Base-by-base conservation (phyloP, 1,284 basidiomycete species). In the Pascua sp. region DNA sequence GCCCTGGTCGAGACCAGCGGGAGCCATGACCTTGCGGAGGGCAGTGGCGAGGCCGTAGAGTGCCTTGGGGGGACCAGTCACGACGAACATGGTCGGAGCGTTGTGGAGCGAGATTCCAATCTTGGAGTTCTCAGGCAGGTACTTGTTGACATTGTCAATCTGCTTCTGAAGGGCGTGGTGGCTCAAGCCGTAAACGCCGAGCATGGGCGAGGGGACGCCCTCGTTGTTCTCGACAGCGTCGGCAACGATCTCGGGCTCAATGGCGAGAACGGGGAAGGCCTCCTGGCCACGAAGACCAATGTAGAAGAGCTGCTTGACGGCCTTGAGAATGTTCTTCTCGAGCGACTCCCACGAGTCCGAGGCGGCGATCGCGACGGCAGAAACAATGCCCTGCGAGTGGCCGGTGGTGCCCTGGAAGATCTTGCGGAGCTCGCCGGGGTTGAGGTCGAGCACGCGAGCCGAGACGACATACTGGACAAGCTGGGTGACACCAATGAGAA, bases 361-460 rank as follows among this genome's bases (percentile, higher is more conserved):
- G 2, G 91, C 85, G 9, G 93, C 83, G 65, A 97, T 85, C 37
- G 86, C 88, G 52, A 96, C 84, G 18, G 95, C 95, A 17, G 93
- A 92, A 56, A 97, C 86, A 66, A 98, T 85, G 65, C 95, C 96
- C 78, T 98, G 95, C 8, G 92, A 96, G 80, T 98, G 95, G 47
- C 95, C 95, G 11, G 95, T 98, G 7, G 91, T 85, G 51, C 94
- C 95, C 38, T 85, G 82, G 63, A 97, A 83, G 55, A 84, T 84
- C 47, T 81, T 78, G 51, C 89, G 85, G 72, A 96, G 83, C 68
- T 93, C 85, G 16, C 86, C 89, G 0, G 93, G 93, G 2, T 84
- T 84, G 47, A 93, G 78, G 55, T 86, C 85, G 32, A 85, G 80
- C 54, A 89, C 85, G 51, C 85, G 86, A 71, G 88, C 88, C 32